Evolutionary conservation across 1,139 yeast species (phyloP).

Genomic region (Sugiyamaella grinbergsii): DNA sequence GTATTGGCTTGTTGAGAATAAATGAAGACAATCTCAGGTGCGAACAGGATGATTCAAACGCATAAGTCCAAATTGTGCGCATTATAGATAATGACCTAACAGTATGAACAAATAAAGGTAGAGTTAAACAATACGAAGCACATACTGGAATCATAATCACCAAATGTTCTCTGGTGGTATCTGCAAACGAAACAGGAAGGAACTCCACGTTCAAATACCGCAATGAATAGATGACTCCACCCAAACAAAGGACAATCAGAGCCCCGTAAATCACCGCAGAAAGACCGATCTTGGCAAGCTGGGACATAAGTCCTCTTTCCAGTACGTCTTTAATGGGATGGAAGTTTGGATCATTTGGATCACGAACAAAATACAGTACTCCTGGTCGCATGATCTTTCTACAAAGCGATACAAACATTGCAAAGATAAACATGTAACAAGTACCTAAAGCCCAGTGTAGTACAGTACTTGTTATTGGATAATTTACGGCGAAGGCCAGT

Average conservation of each 20-base stretch:
- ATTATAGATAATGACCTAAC: conserved; percentile 30
- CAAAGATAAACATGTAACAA: conserved; percentile 81
- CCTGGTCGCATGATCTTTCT: conserved; percentile 83
- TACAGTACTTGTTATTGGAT: conserved; percentile 36
- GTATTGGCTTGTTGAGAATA: conserved; percentile 65
- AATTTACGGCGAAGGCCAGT: conserved; percentile 27
- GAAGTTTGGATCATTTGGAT: conserved; percentile 92
- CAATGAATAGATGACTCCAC: conserved; percentile 59
- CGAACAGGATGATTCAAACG: conserved; percentile 59
- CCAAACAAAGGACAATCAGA: conserved; percentile 74
- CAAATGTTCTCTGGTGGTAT: conserved; percentile 12
- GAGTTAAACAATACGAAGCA: conserved; percentile 18
- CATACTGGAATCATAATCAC: conserved; percentile 22
- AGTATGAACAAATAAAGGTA: conserved; percentile 34
- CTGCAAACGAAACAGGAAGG: conserved; percentile 38
- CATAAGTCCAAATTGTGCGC: conserved; percentile 58
- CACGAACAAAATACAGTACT: conserved; percentile 83
- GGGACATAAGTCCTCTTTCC: conserved; percentile 70
- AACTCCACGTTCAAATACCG: conserved; percentile 45
- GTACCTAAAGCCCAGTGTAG: conserved; percentile 79
- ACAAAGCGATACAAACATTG: conserved; percentile 82
- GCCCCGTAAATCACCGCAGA: conserved; percentile 77
- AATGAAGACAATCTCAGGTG: conserved; percentile 75
- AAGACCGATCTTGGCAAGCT: conserved; percentile 69
- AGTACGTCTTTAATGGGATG: conserved; percentile 87